Conservation (phyloP, 1,284 basidiomycete genomes). For the Ustilago crameri region DNA sequence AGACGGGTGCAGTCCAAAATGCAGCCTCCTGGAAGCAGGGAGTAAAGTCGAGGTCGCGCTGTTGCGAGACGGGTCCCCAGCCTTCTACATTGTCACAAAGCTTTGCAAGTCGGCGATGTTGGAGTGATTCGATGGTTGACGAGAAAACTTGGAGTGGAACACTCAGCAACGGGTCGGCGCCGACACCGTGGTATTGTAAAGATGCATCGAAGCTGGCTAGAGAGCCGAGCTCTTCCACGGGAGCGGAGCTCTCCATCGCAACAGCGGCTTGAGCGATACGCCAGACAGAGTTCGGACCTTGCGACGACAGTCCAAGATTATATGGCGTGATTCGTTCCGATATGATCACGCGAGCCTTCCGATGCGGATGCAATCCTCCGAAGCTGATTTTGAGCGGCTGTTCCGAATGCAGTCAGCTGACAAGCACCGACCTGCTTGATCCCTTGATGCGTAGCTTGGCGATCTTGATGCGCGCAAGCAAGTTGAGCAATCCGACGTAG, state of each 20-base stretch:
- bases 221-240: conserved; percentile 33
- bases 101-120: conserved; percentile 8
- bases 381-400: not conserved
- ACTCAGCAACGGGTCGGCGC: conserved; percentile 22
- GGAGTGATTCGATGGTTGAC: conserved; percentile 20
- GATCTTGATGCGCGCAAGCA: not conserved
- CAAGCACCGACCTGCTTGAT: not conserved
- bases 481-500: not conserved
- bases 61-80: conserved; percentile 75
- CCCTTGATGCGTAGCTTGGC: not conserved
- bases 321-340: too few species aligned
- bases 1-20: conserved; percentile 52
- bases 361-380: not conserved
- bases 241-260: conserved; percentile 23
- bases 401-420: not conserved
- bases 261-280: not conserved
- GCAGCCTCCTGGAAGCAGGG: conserved; percentile 81
- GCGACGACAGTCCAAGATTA: not conserved
- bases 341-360: not conserved
- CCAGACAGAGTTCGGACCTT: not conserved
- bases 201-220: conserved; percentile 25
- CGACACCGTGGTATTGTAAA: conserved; percentile 20
- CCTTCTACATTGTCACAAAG: conserved; percentile 67
- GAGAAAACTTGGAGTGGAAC: conserved; percentile 34
- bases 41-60: conserved; percentile 81